Base-by-base conservation (phyloP, 106 monocot species). In the Chionographis japonica region DNA sequence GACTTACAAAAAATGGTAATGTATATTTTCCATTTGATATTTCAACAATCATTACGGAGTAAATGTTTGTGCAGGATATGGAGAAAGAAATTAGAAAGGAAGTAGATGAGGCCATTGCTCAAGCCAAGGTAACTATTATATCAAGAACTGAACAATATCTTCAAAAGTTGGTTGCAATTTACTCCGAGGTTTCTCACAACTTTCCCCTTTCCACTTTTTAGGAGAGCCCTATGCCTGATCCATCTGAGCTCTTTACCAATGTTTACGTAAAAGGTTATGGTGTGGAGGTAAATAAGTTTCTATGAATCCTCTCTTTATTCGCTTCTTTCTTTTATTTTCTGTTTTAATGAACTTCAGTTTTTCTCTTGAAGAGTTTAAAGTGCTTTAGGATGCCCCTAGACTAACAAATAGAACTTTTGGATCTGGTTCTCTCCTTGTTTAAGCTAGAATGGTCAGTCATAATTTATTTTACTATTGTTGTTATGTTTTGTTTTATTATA, bases 181-280 rank as follows among this genome's bases (percentile, higher is more conserved):
- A 10, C 53, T 42, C 2, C 50, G 6, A 9, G 35, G 27, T 58
- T 2, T 15, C 59, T 43, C 1, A 52, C 4, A 56, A 4, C 64
- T 66, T 80, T 16, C 49, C 50, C 56, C 20, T 56, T 66, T 65
- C 19, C 14, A 12, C 54, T 75, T 62, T 76, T 5, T 83, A 86
- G 90, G 90, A 90, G 52, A 84, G 86, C 70, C 69, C 90, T 7
- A 78, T 86, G 84, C 90, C 85, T 38, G 82, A 83, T 67, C 53
- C 78, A 41, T 88, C 75, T 71, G 88, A 88, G 62, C 74, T 85
- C 41, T 84, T 85, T 55, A 84, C 73, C 9, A 74, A 93, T 63
- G 81, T 93, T 4, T 86, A 77, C 70, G 83, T 81, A 4, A 86
- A 89, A 65, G 84, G 78, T 57, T 88, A 63, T 57, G 85, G 92